Base-by-base conservation (phyloP, 164 flowering plant species). In the Piper longum region DNA sequence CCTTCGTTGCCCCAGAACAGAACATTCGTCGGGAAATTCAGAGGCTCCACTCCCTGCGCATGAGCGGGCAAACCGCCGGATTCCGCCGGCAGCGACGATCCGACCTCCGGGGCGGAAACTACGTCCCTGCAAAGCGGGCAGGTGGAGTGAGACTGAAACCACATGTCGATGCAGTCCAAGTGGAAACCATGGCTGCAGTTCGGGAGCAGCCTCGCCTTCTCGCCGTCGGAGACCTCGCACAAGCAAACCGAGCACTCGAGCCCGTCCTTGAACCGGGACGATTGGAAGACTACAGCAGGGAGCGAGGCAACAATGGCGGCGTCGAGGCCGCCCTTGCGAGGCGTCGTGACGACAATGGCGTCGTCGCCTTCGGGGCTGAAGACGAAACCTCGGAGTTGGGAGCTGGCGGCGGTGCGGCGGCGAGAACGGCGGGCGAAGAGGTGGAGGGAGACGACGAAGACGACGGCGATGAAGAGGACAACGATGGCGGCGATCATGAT, bases 401-500 rank as follows among this genome's bases (percentile, higher is more conserved):
- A 0, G 18, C 19, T 55, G 7, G 36, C 1, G 52, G 59, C 60
- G 12, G 67, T 56, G 19, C 82, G 78, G 76, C 80, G 69, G 90
- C 86, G 85, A 68, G 71, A 83, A 82, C 81, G 81, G 60, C 77
- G 85, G 63, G 92, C 86, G 62, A 85, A 93, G 64, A 92, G 76
- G 70, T 88, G 90, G 16, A 89, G 89, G 45, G 80, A 67, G 39
- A 85, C 64, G 16, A 89, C 81, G 45, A 92, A 80, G 17, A 83
- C 74, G 0, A 88, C 71, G 9, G 84, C 80, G 16, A 86, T 1
- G 66, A 84, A 83, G 41, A 89, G 81, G 4, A 86, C 64, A 5
- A 86, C 67, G 0, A 88, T 69, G 12, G 84, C 79, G 13, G 70
- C 77, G 61, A 86, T 69, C 85, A 85, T 81, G 67, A 93, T 65